Percentiles rank a stretch among this genome's conserved stretches.
These are phyloP conservation scores for Pouteria glomerata DNA, from an alignment of 148 eudicot genomes.

Conservation along the genomic window DNA sequence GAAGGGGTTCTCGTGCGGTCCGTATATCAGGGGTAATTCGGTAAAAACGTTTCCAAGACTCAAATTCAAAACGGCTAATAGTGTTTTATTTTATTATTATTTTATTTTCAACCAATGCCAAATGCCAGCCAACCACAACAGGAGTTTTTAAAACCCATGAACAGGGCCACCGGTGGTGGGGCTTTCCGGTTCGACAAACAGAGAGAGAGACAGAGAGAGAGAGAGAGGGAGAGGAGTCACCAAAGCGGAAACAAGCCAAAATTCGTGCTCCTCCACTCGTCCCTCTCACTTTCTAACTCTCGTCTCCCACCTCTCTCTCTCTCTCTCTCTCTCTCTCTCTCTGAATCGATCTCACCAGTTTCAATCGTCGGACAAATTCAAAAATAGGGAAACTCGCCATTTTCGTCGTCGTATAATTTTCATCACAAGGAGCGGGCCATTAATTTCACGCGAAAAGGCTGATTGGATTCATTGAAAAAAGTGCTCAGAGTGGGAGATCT, in stretches of 20 bases:
- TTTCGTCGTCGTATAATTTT: background rate
- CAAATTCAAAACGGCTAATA: too few relatives aligned
- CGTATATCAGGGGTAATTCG: background rate
- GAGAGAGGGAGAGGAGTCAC: background rate
- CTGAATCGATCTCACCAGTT: conserved; percentile 7
- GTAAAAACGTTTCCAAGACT: background rate
- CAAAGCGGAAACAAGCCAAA: conserved; percentile 14
- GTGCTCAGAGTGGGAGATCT: conserved; percentile 12
- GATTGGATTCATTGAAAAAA: background rate
- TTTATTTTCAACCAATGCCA: too few relatives aligned
- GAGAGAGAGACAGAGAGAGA: background rate
- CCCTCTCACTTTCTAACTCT: conserved; percentile 16
- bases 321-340: conserved; percentile 1
- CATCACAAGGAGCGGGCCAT: too few relatives aligned
- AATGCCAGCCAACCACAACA: too few relatives aligned
- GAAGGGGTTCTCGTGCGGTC: background rate
- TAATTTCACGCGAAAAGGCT: conserved; percentile 23
- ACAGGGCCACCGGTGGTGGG: background rate
- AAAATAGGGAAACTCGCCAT: background rate
- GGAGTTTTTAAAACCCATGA: too few relatives aligned
- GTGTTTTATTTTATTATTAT: too few relatives aligned
- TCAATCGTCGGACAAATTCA: conserved; percentile 1
- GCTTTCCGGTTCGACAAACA: background rate
- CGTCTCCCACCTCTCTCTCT: conserved; percentile 17
- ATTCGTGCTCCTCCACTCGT: conserved; percentile 48